These are phyloP conservation scores for Globisporangium iwayamae DNA, from an alignment of 352 stramenopile genomes.

Conservation along the genomic window DNA sequence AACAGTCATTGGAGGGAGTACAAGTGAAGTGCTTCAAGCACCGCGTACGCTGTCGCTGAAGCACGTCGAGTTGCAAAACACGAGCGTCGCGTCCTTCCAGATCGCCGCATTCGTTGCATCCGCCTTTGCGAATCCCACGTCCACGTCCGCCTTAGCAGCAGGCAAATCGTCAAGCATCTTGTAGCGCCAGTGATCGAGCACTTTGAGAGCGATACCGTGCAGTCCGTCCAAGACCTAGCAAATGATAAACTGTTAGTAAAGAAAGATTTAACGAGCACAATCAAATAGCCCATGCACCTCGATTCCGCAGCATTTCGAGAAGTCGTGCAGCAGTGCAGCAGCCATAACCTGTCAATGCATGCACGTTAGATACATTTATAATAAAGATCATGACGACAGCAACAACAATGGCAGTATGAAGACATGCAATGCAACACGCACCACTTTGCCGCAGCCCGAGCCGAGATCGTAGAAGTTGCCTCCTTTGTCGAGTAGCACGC, in stretches of 20 bases:
- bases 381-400: not conserved
- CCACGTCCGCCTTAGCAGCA: conserved; percentile 43
- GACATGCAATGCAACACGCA: conserved; percentile 17
- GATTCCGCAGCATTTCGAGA: conserved; percentile 60
- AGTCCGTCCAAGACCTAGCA: conserved; percentile 48
- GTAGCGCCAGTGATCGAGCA: conserved; percentile 63
- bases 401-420: not conserved
- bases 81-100: conserved; percentile 53
- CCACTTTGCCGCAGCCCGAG: conserved; percentile 70
- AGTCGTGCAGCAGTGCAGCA: conserved; percentile 56
- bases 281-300: conserved; percentile 25
- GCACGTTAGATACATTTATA: not conserved
- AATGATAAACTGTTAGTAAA: not conserved
- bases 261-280: not conserved
- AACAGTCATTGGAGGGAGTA: not conserved
- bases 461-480: conserved; percentile 72
- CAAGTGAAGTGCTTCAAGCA: not conserved
- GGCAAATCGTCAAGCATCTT: conserved; percentile 53
- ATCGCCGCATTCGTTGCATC: conserved; percentile 47
- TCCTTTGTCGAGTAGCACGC: conserved; percentile 52
- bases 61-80: conserved; percentile 70
- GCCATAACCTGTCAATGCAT: conserved; percentile 38
- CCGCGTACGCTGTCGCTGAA: conserved; percentile 59
- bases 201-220: conserved; percentile 54
- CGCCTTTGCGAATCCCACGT: conserved; percentile 50